Conservation (phyloP, 2,329 filamentous ascomycete species). For the Paramyrothecium sp. region DNA sequence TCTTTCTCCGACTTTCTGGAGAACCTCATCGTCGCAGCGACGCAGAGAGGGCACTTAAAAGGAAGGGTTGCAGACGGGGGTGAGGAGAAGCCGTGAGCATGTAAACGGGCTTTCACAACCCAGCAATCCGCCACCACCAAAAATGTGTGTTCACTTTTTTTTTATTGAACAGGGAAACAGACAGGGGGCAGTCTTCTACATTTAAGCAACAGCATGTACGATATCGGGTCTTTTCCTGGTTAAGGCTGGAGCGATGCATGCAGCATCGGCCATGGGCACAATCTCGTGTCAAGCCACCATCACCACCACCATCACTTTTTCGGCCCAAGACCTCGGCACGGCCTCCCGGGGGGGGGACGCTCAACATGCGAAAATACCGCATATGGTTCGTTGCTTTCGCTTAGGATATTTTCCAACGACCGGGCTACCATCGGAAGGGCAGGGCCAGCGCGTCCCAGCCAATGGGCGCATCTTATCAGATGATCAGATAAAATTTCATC, state of each 20-base stretch:
- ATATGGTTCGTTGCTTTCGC: background rate
- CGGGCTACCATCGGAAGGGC: constrained; percentile 3
- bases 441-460: constrained; percentile 2
- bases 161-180: too few species aligned
- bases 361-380: background rate
- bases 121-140: background rate
- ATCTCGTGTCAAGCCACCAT: background rate
- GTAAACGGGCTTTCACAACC: background rate
- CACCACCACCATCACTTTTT: background rate
- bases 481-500: constrained; percentile 17
- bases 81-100: background rate
- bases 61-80: background rate
- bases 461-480: constrained; percentile 17
- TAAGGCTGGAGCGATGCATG: background rate
- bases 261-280: background rate
- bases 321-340: background rate
- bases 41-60: background rate
- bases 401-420: background rate
- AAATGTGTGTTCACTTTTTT: too few species aligned
- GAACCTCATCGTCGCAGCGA: background rate
- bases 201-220: too few species aligned
- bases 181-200: too few species aligned
- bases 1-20: background rate
- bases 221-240: too few species aligned
- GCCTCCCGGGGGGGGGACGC: background rate